These are phyloP conservation scores for Lasiosphaeriaceae sp. DNA, from an alignment of 495 filamentous ascomycete species.

Conservation along the genomic window DNA sequence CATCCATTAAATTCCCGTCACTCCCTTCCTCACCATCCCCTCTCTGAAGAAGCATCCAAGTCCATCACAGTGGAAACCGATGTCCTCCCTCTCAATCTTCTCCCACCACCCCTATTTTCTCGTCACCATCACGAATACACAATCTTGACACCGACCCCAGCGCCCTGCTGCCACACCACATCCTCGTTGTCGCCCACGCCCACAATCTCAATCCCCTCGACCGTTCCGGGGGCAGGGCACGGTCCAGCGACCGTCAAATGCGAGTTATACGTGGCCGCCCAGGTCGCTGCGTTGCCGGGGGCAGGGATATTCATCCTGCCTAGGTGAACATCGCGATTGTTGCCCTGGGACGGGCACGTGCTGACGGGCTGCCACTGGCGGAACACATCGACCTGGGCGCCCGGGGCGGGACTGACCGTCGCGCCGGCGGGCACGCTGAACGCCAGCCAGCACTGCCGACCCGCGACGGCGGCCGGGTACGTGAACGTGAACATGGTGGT, in stretches of 20 bases:
- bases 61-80: too few species aligned
- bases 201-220: constrained; percentile 16
- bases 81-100: too few species aligned
- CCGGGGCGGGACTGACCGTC: not conserved
- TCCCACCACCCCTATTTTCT: too few species aligned
- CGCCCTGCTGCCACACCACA: constrained; percentile 7
- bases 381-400: constrained; percentile 14
- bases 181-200: constrained; percentile 8
- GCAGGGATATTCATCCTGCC: constrained; percentile 8
- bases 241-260: constrained; percentile 7
- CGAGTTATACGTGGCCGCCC: constrained; percentile 7
- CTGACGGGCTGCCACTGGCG: constrained; percentile 3
- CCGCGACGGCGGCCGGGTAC: constrained; percentile 6
- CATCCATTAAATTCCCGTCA: too few species aligned
- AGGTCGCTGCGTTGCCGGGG: constrained; percentile 3
- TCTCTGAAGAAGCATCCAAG: too few species aligned
- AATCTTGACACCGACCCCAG: constrained; percentile 11
- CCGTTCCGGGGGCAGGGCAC: constrained; percentile 9
- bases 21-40: too few species aligned
- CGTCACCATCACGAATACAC: not conserved
- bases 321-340: constrained; percentile 11
- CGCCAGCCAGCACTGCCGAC: constrained; percentile 12
- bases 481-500: constrained; percentile 15
- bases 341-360: constrained; percentile 1
- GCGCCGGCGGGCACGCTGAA: constrained; percentile 5